Base-by-base conservation (phyloP, 192 early-diverging fungal species). In the Pilobolus umbonatus region DNA sequence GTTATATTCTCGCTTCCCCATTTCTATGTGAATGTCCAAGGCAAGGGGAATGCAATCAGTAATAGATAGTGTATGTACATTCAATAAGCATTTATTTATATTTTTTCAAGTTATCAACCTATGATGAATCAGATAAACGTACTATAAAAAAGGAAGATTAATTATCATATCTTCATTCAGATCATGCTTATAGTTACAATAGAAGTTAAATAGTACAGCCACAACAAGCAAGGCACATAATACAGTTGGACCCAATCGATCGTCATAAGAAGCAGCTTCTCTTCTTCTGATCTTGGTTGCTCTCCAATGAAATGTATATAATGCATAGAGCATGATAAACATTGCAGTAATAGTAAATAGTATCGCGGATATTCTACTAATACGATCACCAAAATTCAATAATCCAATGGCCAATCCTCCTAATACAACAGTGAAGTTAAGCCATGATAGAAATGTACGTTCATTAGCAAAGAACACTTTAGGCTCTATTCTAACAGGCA, bases 391-490 rank as follows among this genome's bases (percentile, higher is more conserved):
- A 84, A 90, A 92, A 73, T 91, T 91, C 42, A 91, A 65, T 58
- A 91, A 60, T 1, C 87, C 86, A 31, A 91, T 76, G 6, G 85
- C 86, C 21, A 91, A 74, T n/a, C 83, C 83, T 6, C 86, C 87
- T 42, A 91, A 66, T 14, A 91, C 75, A 30, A 87, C 83, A 15
- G 87, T 79, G 69, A 93, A 90, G 62, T 89, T 87, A 36, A 93
- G 76, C 91, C 91, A 95, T 4, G 91, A 86, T 36, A 94, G 73
- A 53, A 94, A 93, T 2, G 93, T 95, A 22, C 93, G 81, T 72
- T 95, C 93, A 68, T 96, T 96, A 30, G 92, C 92, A 68, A 96
- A 94, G 65, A 92, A 94, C 25, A 94, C 88, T 63, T 96, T 96
- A 54, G 90, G 90, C 40, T 92, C 88, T 10, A 91, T 79, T 14